These are phyloP conservation scores for Phytopythium ostracodes DNA, from an alignment of 352 stramenopile species.

Conservation along the genomic window DNA sequence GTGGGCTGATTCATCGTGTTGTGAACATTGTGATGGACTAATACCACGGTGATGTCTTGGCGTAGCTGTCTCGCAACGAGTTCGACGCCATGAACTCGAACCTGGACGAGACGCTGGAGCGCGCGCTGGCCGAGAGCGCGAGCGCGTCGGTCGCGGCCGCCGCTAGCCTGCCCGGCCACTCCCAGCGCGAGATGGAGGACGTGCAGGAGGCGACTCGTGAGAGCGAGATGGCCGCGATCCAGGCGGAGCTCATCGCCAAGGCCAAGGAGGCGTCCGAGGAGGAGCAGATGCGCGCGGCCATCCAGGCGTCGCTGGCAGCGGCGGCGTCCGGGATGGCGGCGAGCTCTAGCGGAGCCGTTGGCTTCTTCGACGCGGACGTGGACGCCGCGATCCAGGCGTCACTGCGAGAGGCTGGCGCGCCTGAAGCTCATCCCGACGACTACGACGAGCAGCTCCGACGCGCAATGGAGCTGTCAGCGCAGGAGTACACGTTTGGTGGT, in stretches of 20 bases:
- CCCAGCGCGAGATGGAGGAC: conserved; percentile 33
- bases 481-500: conserved; percentile 33
- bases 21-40: neutral
- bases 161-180: neutral
- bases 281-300: conserved; percentile 62
- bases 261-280: conserved; percentile 70
- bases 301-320: conserved; percentile 57
- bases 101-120: conserved; percentile 72
- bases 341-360: conserved; percentile 5
- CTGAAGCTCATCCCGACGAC: conserved; percentile 1
- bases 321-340: neutral
- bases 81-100: conserved; percentile 75
- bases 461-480: conserved; percentile 54
- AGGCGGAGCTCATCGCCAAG: conserved; percentile 64
- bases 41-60: conserved; percentile 6
- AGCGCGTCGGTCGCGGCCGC: conserved; percentile 2
- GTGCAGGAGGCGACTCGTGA: conserved; percentile 50
- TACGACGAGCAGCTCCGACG: conserved; percentile 64
- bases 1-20: neutral
- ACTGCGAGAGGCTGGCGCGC: conserved; percentile 15
- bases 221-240: conserved; percentile 74
- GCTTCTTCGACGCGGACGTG: conserved; percentile 49
- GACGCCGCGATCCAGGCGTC: conserved; percentile 70
- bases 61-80: conserved; percentile 62
- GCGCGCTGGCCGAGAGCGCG: conserved; percentile 43